Conservation (phyloP, 768 basidiomycete species). For the Rhodotorula taiwanensis region DNA sequence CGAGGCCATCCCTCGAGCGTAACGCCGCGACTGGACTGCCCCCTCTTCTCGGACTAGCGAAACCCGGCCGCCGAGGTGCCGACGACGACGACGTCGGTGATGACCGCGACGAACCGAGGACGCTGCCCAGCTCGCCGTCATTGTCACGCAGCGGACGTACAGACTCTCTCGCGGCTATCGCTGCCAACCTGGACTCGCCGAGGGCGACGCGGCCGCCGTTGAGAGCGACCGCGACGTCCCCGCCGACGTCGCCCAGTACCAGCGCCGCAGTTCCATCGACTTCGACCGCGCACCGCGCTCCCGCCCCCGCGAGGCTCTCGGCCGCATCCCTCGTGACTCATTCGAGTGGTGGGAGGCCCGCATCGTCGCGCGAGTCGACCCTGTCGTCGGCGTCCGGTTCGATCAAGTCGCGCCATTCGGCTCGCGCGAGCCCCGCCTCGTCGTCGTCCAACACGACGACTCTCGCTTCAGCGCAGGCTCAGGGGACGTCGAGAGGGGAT, state of each 20-base stretch:
- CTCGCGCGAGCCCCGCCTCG: too few species aligned
- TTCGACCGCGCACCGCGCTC: too few species aligned
- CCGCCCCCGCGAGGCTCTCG: too few species aligned
- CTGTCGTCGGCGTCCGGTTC: background rate
- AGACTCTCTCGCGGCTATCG: constrained; percentile 24
- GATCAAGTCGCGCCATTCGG: background rate
- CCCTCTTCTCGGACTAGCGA: too few species aligned
- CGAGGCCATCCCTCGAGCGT: background rate
- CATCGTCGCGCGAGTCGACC: background rate
- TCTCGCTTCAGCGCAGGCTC: background rate
- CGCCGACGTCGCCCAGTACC: background rate
- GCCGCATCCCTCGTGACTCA: too few species aligned
- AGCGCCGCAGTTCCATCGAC: too few species aligned
- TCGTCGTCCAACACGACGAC: background rate
- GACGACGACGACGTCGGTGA: too few species aligned
- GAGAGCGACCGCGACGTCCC: too few species aligned
- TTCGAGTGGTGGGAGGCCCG: too few species aligned
- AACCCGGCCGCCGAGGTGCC: too few species aligned
- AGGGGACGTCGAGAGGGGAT: background rate
- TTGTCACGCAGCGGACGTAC: constrained; percentile 8
- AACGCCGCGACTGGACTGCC: background rate
- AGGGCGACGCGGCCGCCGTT: too few species aligned
- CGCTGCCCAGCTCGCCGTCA: background rate
- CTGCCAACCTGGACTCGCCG: background rate
- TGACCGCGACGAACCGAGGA: too few species aligned